Conservation (phyloP, 23 red algal species). For the Gracilariopsis chorda region DNA sequence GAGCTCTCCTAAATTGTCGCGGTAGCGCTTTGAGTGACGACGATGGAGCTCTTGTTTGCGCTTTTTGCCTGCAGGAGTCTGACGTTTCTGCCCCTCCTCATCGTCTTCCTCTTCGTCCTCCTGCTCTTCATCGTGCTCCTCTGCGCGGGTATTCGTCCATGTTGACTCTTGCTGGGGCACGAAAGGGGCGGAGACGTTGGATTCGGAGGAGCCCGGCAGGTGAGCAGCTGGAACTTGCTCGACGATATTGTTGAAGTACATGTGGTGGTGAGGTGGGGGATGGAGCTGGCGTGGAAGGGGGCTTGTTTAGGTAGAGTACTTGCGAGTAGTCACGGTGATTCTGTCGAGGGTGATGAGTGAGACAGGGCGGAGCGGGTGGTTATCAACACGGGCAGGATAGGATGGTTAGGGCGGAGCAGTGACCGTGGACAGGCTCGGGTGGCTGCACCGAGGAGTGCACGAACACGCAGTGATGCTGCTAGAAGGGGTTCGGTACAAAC, state of each 20-base stretch:
- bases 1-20: slow-evolving; percentile 59
- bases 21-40: slow-evolving; percentile 67
- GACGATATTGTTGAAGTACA: slow-evolving; percentile 47
- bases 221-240: slow-evolving; percentile 1
- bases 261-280: background rate
- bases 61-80: background rate
- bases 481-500: no score
- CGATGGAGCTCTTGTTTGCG: slow-evolving; percentile 76
- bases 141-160: background rate
- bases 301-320: background rate
- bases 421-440: no score
- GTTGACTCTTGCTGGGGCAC: background rate
- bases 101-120: slow-evolving; percentile 62
- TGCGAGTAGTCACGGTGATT: no score
- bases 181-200: background rate
- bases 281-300: background rate
- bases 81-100: background rate
- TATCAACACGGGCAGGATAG: no score
- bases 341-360: no score
- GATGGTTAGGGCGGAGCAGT: no score
- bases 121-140: slow-evolving; percentile 34
- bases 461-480: no score
- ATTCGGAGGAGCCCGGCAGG: background rate
- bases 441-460: no score
- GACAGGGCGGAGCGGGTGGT: no score